phyloP scores from a whole-genome alignment of 345 rosid genomes.

The Eucalyptus cloeziana region DNA sequence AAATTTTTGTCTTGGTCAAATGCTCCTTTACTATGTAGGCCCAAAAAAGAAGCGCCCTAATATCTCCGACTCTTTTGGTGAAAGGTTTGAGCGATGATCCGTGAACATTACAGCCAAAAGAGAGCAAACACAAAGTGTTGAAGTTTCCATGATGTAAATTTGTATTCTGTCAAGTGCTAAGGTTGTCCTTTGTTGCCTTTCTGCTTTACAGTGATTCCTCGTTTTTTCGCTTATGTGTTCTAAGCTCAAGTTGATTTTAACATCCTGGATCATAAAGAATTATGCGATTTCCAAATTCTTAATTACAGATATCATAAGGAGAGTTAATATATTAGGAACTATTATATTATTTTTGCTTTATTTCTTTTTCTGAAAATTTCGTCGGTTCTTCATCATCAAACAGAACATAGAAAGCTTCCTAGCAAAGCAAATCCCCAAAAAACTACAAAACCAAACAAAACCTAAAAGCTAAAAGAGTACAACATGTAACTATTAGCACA shows the following conservation, averaged over 20 bases:
- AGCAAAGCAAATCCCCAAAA: neutral
- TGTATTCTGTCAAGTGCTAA: neutral
- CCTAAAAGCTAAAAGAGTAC: neutral
- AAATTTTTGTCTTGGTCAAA: neutral
- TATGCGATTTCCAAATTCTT: neutral
- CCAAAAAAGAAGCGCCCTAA: neutral
- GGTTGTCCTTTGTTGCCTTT: neutral
- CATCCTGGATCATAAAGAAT: neutral
- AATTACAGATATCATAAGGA: neutral
- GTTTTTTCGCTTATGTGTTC: neutral
- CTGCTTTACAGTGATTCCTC: neutral
- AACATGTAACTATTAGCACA: neutral
- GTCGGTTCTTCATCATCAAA: neutral
- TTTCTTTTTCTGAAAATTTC: neutral
- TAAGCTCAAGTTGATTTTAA: neutral
- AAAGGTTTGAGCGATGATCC: neutral
- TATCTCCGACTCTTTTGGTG: neutral
- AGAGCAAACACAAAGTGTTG: neutral
- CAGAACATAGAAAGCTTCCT: neutral
- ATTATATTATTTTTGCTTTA: neutral
- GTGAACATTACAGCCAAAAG: neutral
- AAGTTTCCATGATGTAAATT: neutral
- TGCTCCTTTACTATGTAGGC: neutral
- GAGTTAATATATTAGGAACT: neutral
- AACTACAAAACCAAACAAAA: neutral